A percentile compares a stretch with the other conserved stretches of the same genome.
Evolutionary conservation across 768 basidiomycete species (phyloP).

Genomic region (Amanita polypyramis): DNA sequence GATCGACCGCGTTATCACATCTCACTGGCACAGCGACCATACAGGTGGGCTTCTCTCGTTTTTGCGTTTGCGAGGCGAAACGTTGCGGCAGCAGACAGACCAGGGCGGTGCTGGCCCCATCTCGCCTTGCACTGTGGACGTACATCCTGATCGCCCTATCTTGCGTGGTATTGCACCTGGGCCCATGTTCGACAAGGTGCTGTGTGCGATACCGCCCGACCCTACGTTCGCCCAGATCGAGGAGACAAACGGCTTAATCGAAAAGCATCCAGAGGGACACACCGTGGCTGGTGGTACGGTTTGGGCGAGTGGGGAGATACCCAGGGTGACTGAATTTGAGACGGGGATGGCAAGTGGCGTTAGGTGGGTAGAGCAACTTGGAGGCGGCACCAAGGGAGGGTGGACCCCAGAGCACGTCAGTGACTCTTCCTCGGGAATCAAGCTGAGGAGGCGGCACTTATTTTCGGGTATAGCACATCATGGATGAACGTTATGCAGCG

Average conservation of each 20-base stretch:
- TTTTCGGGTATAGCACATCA: constrained; percentile 41
- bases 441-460: not conserved
- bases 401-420: constrained; percentile 50
- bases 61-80: constrained; percentile 30
- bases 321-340: constrained; percentile 60
- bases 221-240: constrained; percentile 63
- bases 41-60: constrained; percentile 67
- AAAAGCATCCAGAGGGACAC: constrained; percentile 51
- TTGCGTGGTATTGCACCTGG: constrained; percentile 68
- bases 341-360: constrained; percentile 55
- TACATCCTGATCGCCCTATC: constrained; percentile 68
- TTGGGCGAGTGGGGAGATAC: constrained; percentile 77
- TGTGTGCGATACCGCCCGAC: constrained; percentile 54
- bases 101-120: constrained; percentile 4
- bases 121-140: constrained; percentile 44
- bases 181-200: constrained; percentile 42
- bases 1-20: constrained; percentile 58
- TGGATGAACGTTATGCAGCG: constrained; percentile 75
- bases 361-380: constrained; percentile 39
- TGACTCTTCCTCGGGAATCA: not conserved
- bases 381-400: constrained; percentile 16
- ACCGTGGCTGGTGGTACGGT: constrained; percentile 50
- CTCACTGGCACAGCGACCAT: constrained; percentile 75
- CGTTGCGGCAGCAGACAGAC: not conserved
- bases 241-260: constrained; percentile 41